Evolutionary conservation across 2,329 filamentous ascomycete genomes (phyloP), one percentile per base, ranked within the genome.

Genomic region (Cladosporium sp.): DNA sequence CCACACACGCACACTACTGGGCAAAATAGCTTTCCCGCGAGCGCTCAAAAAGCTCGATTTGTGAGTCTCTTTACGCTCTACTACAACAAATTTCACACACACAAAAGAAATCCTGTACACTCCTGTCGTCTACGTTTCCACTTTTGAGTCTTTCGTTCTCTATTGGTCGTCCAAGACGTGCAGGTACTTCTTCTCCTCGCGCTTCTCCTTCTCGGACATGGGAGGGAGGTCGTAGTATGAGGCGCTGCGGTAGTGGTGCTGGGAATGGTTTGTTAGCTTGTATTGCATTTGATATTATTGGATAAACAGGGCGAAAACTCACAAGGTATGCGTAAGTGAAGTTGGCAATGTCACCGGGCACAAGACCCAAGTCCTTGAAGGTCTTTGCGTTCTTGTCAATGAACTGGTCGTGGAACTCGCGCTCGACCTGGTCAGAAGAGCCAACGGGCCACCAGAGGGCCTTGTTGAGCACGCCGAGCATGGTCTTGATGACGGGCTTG

Each of bases 291-390:
- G 38, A n/a, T 21, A n/a, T 6, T 36, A n/a, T 51, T 24, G 14
- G 21, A 30, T 58, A 2, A 7, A 28, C 47, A 60, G 3, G 18
- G 52, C 4, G 32, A 28, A 21, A 1, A 82, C 90, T 81, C 84
- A 95, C 92, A 84, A 98, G 80, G 81, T 99, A 99, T 80, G 96
- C 91, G 81, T 94, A 98, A 71, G 92, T 96, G 78, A 92, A 88
- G 79, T 91, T 89, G 78, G 87, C 89, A 74, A 98, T 87, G 70
- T 98, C 93, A 57, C 88, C 91, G 34, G 94, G 92, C 80, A 93
- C 90, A 70, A 99, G 97, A 68, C 88, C 92, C 57, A 99, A 85
- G 76, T 98, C 93, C 80, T 91, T 91, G 83, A 98, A 96, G 1
- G 95, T 98, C 87, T 97, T 98, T 71, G 95, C 95, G 38, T 85